Evolutionary conservation across 768 basidiomycete genomes (phyloP), one percentile per base, ranked within the genome.

Genomic region (Pholiota microspora): DNA sequence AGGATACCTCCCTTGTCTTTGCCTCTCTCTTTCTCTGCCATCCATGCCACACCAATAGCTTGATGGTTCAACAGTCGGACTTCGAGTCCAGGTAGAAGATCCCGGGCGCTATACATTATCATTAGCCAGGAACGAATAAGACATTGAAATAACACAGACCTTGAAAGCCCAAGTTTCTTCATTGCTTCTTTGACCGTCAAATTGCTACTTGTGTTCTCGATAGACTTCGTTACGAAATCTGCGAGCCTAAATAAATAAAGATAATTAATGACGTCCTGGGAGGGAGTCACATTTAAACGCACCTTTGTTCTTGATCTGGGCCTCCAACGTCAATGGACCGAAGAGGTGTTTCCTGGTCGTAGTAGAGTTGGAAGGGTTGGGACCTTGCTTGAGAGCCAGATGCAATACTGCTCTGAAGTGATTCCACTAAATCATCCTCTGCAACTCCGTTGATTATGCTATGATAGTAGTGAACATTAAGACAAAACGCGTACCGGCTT

Each of bases 11-110:
- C 86, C 61, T 69, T 78, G 56, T 83, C 73, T 4, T 59, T 56
- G 23, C 77, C 70, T 18, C 65, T 70, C 62, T 88, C 87, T 63
- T 84, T 82, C 13, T 83, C 74, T 0, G 87, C 53, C 89, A 92
- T 90, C 84, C 89, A 92, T 32, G 79, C 79, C 15, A 92, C 89
- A 0, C 91, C 90, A 48, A 92, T 85, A 32, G 80, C 73, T 67
- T 92, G 88, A 63, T 92, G 91, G 6, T 83, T 80, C 56, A 92
- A 73, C 7, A 92, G 74, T 3, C 82, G 77, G 9, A 91, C 81
- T 63, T 85, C 83, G 56, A 92, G 70, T 0, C 88, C 89, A 0
- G 86, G 85, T 1, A 94, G 65, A 15, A 82, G 62, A 54, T 87
- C 83, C 40, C 75, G 74, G 24, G 78, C 64, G 56, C 81, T 83